Evolutionary conservation across 2,329 filamentous ascomycete species (phyloP), one percentile per base, ranked within the genome.

Genomic region (Spiromastix sp.): DNA sequence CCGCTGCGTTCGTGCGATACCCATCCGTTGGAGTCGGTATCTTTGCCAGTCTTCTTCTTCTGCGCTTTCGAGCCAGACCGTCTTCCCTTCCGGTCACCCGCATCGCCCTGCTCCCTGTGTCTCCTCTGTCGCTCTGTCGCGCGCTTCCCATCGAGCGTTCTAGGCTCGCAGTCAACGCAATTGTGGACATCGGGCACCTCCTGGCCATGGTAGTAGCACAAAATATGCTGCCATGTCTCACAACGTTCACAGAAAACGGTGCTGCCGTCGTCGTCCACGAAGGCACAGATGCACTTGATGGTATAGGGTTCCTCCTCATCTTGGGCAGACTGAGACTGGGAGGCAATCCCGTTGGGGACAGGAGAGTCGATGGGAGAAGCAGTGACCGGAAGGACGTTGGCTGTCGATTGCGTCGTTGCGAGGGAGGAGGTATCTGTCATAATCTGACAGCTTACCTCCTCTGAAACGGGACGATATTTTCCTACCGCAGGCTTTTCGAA

Each of bases 181-280:
- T 80, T 85, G 65, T 98, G 89, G 38, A 83, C 70, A 71, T 67
- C 80, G 61, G 58, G 87, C 63, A 64, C 82, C 71, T 68, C 83
- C 70, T 58, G 78, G 72, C 55, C 73, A 49, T 85, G 83, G 57
- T 96, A 96, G 64, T 93, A 96, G 64, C 91, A 98, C 56, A 86
- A 80, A 51, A 94, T 93, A 62, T 98, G 91, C 63, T 98, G 91
- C 91, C 91, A 98, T 32, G 86, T 91, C 57, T 94, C 84, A 70
- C 91, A 98, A 40, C 72, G 76, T 57, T 96, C 91, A 70, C 91
- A 98, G 61, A 87, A 85, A 43, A 98, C 93, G 41, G 91, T 98
- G 61, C 85, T 89, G 62, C 91, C 91, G 68, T 98, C 91, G 70
- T 98, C 91, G 67, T 93, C 86, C 58, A 77, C 68, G 61, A 82